Conservation (phyloP, 2,329 filamentous ascomycete species). For the Cordyceps tenuipes region DNA sequence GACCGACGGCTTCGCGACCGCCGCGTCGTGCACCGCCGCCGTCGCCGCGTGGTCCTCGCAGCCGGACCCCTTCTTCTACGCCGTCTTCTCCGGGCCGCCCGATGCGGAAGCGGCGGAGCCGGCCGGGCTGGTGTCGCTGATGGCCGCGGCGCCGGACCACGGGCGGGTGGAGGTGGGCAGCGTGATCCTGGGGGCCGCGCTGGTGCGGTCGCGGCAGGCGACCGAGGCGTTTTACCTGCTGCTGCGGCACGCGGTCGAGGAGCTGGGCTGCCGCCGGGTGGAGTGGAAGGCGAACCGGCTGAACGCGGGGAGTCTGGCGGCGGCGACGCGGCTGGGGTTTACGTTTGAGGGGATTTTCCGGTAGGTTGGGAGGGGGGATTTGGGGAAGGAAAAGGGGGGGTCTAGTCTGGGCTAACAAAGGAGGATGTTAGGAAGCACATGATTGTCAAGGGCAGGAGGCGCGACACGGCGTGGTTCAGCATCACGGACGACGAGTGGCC, state of each 20-base stretch:
- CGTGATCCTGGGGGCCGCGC: slow-evolving; percentile 39
- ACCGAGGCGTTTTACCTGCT: slow-evolving; percentile 52
- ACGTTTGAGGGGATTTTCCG: slow-evolving; percentile 51
- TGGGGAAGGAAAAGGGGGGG: rapidly evolving
- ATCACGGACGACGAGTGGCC: slow-evolving; percentile 53
- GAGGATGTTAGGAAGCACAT: slow-evolving; percentile 47
- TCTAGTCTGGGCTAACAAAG: not conserved
- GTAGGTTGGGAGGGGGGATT: too few relatives aligned
- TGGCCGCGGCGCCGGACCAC: slow-evolving; percentile 40
- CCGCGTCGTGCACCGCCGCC: slow-evolving; percentile 15
- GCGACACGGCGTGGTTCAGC: slow-evolving; percentile 55
- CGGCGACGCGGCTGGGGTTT: slow-evolving; percentile 51
- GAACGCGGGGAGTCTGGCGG: slow-evolving; percentile 44
- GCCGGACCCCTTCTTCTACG: slow-evolving; percentile 33
- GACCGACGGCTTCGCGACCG: slow-evolving; percentile 17
- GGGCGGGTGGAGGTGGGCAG: slow-evolving; percentile 49
- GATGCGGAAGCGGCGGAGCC: too few relatives aligned
- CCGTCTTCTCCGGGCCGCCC: slow-evolving; percentile 31
- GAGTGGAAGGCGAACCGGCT: slow-evolving; percentile 58
- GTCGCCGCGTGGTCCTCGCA: slow-evolving; percentile 19
- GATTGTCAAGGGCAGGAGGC: slow-evolving; percentile 45
- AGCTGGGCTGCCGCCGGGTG: slow-evolving; percentile 45
- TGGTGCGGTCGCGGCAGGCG: slow-evolving; percentile 46
- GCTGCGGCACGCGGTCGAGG: slow-evolving; percentile 44
- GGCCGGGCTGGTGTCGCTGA: slow-evolving; percentile 34